Evolutionary conservation across 805 yeast genomes (phyloP), one percentile per base, ranked within the genome.

Genomic region (Nakazawaea anatomiae): DNA sequence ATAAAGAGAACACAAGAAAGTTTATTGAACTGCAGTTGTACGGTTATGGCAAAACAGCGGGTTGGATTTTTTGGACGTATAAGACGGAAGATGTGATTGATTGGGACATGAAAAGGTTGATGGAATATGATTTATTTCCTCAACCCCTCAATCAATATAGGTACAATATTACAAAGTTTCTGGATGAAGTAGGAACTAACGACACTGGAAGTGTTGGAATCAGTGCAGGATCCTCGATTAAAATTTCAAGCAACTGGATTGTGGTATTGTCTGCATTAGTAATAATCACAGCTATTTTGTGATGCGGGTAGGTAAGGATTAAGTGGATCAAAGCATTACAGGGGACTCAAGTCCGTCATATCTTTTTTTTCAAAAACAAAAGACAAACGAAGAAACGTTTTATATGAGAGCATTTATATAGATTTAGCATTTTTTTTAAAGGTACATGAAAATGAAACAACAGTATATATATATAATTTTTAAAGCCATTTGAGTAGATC

Each of bases 21-120:
- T 89, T 75, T 64, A 74, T 90, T 47, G 97, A 91, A 71, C 96
- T 96, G 46, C 97, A 91, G 74, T 71, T 91, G 62, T 96, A 91
- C 64, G 89, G 96, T 1, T 54, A 63, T 46, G 70, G 67, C 50
- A 88, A 83, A 59, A 76, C 81, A 52, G 77, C 74, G 36, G 98
- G 98, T 34, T 91, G 97, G 97, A 79, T 89, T 52, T 85, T 87
- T 74, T 91, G 97, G 97, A 80, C 85, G 66, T 90, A 89, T 85
- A 91, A 90, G 75, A 87, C 96, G 30, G 97, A 91, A 69, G 69
- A 68, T 57, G 73, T 88, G 25, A 65, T 85, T 50, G 97, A 91
- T 66, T 91, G 97, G 97, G 96, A 88, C 68, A 76, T 87, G 71
- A 73, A 75, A 59, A 71, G 72, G 56, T 76, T 91, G 58, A 67